These are phyloP conservation scores for Penicillium sp. DNA, from an alignment of 2,329 filamentous ascomycete species.

Conservation along the genomic window DNA sequence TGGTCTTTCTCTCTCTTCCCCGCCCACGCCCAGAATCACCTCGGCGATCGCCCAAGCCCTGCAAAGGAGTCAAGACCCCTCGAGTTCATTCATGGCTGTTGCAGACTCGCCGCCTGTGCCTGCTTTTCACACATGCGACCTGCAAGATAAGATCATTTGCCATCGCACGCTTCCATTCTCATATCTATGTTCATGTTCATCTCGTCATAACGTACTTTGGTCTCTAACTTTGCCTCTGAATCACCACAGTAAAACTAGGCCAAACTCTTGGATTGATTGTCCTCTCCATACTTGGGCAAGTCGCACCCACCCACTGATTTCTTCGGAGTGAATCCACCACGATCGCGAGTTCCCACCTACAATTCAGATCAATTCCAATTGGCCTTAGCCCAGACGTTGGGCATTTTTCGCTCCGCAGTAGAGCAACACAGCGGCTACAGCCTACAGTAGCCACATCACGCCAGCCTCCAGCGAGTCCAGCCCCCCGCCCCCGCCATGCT, in stretches of 20 bases:
- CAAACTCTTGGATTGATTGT: too few species aligned
- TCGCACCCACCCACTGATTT: neutral
- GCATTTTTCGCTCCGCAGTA: too few species aligned
- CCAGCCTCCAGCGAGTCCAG: neutral
- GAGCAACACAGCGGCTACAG: too few species aligned
- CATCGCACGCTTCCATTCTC: neutral
- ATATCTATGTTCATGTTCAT: neutral
- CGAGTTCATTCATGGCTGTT: neutral
- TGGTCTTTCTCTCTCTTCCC: neutral
- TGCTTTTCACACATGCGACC: conserved; percentile 8
- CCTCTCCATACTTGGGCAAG: too few species aligned
- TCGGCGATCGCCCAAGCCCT: neutral
- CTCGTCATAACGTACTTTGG: neutral
- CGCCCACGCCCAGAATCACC: neutral
- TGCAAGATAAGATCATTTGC: conserved; percentile 13
- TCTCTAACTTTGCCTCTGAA: neutral
- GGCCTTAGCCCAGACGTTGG: neutral
- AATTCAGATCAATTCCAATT: neutral
- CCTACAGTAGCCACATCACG: too few species aligned
- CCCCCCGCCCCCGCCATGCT: neutral
- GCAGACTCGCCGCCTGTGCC: conserved; percentile 3
- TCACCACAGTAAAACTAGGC: neutral
- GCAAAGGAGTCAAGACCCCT: too few species aligned
- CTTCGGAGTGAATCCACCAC: neutral
- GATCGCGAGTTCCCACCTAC: neutral